Evolutionary conservation across 2,329 filamentous ascomycete species (phyloP).

Genomic region (Tolypocladium sp.): DNA sequence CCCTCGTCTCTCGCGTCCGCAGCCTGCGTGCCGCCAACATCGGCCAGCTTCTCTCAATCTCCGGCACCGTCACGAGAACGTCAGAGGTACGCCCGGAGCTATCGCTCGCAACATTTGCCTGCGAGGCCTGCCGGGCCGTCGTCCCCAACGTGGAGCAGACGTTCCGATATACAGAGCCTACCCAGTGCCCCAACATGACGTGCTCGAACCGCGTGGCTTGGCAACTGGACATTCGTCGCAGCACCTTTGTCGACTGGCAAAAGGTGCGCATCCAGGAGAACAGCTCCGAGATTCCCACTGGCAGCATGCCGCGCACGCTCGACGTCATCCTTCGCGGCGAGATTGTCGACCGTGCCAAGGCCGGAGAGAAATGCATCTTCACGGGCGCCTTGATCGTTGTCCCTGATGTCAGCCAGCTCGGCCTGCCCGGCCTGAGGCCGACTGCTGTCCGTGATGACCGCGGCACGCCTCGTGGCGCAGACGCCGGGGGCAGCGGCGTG

Average conservation of each 20-base stretch:
- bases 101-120: slow-evolving; percentile 84
- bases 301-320: slow-evolving; percentile 97
- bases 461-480: slow-evolving; percentile 61
- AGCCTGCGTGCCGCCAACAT: slow-evolving; percentile 83
- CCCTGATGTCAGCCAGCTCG: slow-evolving; percentile 90
- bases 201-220: slow-evolving; percentile 90
- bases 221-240: slow-evolving; percentile 93
- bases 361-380: slow-evolving; percentile 96
- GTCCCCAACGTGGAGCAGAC: slow-evolving; percentile 93
- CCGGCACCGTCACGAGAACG: slow-evolving; percentile 90
- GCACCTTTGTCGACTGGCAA: slow-evolving; percentile 98
- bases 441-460: slow-evolving; percentile 78
- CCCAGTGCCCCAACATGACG: slow-evolving; percentile 80
- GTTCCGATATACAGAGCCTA: slow-evolving; percentile 94
- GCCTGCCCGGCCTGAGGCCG: slow-evolving; percentile 75
- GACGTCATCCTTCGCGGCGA: slow-evolving; percentile 94
- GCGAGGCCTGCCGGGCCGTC: slow-evolving; percentile 75
- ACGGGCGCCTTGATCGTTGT: slow-evolving; percentile 94
- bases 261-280: slow-evolving; percentile 98
- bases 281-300: slow-evolving; percentile 94
- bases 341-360: slow-evolving; percentile 95
- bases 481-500: slow-evolving; percentile 77
- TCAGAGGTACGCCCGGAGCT: slow-evolving; percentile 94
- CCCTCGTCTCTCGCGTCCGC: slow-evolving; percentile 76
- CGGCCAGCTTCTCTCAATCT: slow-evolving; percentile 88